phyloP scores from a whole-genome alignment of 805 yeast genomes.

The Lachancea quebecensis region DNA sequence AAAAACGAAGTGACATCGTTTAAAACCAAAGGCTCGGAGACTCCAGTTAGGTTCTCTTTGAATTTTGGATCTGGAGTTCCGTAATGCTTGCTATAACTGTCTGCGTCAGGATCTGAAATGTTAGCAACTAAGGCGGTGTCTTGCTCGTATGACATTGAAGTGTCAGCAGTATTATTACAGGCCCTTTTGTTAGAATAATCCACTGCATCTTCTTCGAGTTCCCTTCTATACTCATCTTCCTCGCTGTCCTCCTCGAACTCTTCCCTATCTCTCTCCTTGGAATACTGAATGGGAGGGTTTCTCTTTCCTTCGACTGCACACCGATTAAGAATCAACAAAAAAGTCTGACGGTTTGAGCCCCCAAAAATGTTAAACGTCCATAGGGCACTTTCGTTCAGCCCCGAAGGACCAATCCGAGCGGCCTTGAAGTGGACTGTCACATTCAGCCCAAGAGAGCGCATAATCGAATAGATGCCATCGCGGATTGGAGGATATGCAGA shows the following conservation, averaged over 20 bases:
- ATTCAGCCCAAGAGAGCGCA: constrained; percentile 9
- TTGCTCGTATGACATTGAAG: too few species aligned
- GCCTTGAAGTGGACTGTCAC: constrained; percentile 5
- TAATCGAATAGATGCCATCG: constrained; percentile 5
- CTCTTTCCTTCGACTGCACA: constrained; percentile 11
- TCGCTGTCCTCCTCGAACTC: constrained; percentile 4
- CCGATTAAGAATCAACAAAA: constrained; percentile 6
- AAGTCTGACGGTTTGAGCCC: constrained; percentile 5
- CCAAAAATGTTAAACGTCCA: constrained; percentile 9
- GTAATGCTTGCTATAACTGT: too few species aligned
- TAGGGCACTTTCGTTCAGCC: constrained; percentile 5
- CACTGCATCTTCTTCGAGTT: neutral
- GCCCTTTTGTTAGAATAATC: neutral
- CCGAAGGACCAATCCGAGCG: neutral
- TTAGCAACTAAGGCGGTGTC: too few species aligned
- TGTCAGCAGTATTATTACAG: too few species aligned
- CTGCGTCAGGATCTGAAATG: too few species aligned
- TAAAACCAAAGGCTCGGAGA: too few species aligned
- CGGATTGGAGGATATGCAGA: constrained; percentile 4
- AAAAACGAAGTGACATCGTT: too few species aligned
- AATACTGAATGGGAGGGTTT: constrained; percentile 2
- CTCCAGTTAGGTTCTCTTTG: too few species aligned
- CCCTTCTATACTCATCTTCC: neutral
- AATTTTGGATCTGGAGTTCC: too few species aligned
- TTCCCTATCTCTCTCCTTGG: neutral